Evolutionary conservation across 352 stramenopile species (phyloP).

Genomic region (Globisporangium acanthophoron): DNA sequence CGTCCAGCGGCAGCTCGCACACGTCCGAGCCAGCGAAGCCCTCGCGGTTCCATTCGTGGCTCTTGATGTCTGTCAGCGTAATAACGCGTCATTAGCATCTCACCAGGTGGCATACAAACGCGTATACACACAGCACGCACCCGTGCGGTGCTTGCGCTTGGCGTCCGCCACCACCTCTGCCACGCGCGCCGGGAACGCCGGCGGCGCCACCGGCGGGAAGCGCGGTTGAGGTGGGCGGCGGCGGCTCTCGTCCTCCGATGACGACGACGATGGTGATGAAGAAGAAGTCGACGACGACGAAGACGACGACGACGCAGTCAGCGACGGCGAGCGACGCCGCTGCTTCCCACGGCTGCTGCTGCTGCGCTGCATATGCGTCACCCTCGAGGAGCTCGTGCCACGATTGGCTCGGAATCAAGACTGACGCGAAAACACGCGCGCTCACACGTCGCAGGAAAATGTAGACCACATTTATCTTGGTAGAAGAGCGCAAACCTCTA

Average conservation of each 20-base stretch:
- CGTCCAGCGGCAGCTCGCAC: constrained; percentile 67
- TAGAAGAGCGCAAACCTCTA: constrained; percentile 18
- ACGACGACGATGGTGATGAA: constrained; percentile 39
- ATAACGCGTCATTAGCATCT: background rate
- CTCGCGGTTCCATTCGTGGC: constrained; percentile 59
- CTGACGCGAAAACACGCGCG: background rate
- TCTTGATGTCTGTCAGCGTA: constrained; percentile 47
- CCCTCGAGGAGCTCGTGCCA: background rate
- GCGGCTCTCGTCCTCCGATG: constrained; percentile 26
- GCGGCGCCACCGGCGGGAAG: constrained; percentile 45
- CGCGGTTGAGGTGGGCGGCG: constrained; percentile 15
- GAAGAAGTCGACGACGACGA: constrained; percentile 27
- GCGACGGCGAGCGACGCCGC: constrained; percentile 32
- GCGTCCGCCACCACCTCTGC: constrained; percentile 39
- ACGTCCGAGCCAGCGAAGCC: constrained; percentile 80
- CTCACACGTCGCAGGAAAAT: background rate
- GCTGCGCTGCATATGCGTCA: constrained; percentile 19
- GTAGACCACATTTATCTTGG: background rate
- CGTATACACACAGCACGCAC: constrained; percentile 19
- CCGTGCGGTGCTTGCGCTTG: constrained; percentile 71
- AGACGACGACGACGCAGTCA: constrained; percentile 33
- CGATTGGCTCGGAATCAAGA: background rate
- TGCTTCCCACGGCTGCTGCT: constrained; percentile 14
- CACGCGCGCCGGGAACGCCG: constrained; percentile 44
- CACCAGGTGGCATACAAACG: background rate